phyloP scores from a whole-genome alignment of 2,329 filamentous ascomycete genomes.

The Penicillium sp. region DNA sequence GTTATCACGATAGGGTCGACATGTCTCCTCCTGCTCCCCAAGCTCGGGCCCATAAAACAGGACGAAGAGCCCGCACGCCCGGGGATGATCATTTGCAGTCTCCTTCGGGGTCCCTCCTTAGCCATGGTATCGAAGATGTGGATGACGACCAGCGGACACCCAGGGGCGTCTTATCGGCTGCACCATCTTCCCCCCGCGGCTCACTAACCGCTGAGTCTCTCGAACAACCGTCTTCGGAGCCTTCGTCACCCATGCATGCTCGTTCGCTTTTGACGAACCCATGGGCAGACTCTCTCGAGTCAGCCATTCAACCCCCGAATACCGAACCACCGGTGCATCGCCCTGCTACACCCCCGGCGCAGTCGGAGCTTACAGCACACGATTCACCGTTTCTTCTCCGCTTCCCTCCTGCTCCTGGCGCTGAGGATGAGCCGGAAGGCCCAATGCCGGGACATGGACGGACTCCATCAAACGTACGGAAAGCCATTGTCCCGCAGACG shows the following conservation, averaged over 20 bases:
- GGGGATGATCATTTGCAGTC: no score
- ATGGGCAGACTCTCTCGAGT: no score
- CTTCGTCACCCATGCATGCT: constrained; percentile 25
- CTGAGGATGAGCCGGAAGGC: no score
- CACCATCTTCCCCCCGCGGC: constrained; percentile 25
- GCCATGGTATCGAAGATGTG: constrained; percentile 26
- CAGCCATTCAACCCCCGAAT: no score
- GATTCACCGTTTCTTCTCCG: constrained; percentile 32
- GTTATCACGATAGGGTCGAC: constrained; percentile 31
- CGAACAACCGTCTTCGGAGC: constrained; percentile 23
- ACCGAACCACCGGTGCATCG: constrained; percentile 13
- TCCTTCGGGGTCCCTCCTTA: constrained; percentile 30
- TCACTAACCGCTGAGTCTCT: constrained; percentile 28
- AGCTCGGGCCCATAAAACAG: no score
- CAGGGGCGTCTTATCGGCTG: constrained; percentile 26
- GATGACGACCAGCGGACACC: constrained; percentile 29
- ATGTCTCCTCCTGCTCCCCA: constrained; percentile 26
- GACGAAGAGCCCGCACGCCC: no score
- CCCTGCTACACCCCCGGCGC: no score
- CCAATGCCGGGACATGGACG: no score
- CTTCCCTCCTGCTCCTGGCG: constrained; percentile 37
- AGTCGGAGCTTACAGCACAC: no score
- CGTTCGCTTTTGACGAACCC: constrained; percentile 32
- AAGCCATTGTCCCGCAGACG: no score
- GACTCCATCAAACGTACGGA: no score